Evolutionary conservation across 1,284 basidiomycete species (phyloP).

Genomic region (Ustilago loliicola): DNA sequence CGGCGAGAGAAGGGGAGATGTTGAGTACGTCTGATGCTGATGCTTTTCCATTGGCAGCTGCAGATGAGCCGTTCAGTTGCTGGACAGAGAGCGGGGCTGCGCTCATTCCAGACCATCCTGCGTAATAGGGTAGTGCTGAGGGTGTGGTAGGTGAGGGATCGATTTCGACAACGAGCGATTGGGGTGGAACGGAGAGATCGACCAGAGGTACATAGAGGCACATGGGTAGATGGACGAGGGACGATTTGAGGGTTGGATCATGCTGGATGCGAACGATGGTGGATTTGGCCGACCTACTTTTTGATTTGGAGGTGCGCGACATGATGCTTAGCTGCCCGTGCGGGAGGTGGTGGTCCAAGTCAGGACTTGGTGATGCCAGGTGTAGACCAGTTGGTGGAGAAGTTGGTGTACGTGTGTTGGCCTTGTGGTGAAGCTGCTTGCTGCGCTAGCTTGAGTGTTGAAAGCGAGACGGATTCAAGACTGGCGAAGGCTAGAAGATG

Average conservation of each 20-base stretch:
- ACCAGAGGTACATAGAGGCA: constrained; percentile 66
- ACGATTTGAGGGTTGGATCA: constrained; percentile 62
- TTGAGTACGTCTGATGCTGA: constrained; percentile 54
- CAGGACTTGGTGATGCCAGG: neutral
- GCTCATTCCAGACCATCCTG: constrained; percentile 67
- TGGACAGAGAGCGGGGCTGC: constrained; percentile 51
- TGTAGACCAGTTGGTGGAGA: neutral
- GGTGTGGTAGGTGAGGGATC: constrained; percentile 25
- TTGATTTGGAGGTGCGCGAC: constrained; percentile 44
- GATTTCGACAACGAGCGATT: constrained; percentile 67
- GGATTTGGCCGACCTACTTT: constrained; percentile 47
- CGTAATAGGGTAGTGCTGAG: constrained; percentile 50
- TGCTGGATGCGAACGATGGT: constrained; percentile 52
- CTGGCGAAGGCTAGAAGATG: neutral
- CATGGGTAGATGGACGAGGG: constrained; percentile 67
- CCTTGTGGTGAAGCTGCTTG: too few species aligned
- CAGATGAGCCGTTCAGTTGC: constrained; percentile 30
- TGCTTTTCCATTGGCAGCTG: constrained; percentile 18
- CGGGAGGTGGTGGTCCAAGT: neutral
- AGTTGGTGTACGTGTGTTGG: neutral
- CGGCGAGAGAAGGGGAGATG: constrained; percentile 59
- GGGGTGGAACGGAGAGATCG: constrained; percentile 65
- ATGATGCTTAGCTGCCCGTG: constrained; percentile 7
- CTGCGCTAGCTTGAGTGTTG: too few species aligned
- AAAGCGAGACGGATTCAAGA: neutral